These are phyloP conservation scores for Asterella californica DNA, from an alignment of 225 moss, liverwort and hornwort genomes.

Conservation along the genomic window DNA sequence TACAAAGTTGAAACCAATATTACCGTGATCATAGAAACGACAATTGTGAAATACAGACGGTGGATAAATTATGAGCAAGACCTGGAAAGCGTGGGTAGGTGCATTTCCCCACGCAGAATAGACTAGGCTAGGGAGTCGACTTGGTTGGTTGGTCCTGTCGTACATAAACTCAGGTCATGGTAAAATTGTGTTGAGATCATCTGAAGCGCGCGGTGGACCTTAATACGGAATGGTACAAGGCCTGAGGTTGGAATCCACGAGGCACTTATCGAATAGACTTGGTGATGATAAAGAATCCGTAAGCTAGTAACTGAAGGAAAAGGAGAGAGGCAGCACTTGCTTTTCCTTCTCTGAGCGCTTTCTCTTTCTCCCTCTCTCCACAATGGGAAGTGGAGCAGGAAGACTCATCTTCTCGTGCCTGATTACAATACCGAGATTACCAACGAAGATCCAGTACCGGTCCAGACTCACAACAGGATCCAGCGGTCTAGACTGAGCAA, in stretches of 20 bases:
- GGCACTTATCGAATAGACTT: neutral
- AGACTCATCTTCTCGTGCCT: neutral
- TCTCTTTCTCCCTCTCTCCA: too few relatives aligned
- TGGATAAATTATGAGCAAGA: neutral
- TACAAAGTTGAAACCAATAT: neutral
- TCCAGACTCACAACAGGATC: neutral
- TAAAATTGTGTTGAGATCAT: neutral
- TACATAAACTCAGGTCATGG: neutral
- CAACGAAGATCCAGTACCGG: neutral
- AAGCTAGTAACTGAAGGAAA: neutral
- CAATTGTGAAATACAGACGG: neutral
- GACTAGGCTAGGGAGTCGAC: neutral
- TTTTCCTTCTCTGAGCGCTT: neutral
- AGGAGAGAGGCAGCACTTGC: neutral
- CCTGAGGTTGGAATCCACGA: conserved; percentile 8
- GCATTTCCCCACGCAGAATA: neutral
- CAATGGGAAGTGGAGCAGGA: neutral
- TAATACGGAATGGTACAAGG: neutral
- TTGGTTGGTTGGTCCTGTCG: neutral
- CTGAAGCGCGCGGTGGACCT: neutral
- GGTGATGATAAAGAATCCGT: neutral
- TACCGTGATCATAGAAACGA: neutral
- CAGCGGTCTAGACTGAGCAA: neutral
- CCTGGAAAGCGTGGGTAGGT: neutral
- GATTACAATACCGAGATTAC: neutral